Conservation (phyloP, 1,284 basidiomycete species). For the Cutaneotrichosporon dermatis region DNA sequence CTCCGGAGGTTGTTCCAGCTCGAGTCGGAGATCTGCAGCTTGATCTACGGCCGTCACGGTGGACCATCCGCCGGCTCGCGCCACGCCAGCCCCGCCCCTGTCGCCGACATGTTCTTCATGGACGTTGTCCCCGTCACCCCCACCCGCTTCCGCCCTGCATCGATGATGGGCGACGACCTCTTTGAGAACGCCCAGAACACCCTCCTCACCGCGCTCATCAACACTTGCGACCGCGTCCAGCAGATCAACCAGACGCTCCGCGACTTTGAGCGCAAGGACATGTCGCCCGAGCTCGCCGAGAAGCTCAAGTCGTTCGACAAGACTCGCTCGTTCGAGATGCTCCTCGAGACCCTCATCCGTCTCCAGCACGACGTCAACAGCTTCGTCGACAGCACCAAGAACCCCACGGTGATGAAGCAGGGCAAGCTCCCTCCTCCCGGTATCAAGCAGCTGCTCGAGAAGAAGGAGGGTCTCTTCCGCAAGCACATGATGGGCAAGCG, state of each 20-base stretch:
- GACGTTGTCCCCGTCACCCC: slow-evolving; percentile 88
- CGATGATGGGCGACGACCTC: slow-evolving; percentile 83
- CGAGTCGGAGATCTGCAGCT: slow-evolving; percentile 72
- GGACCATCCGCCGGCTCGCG: slow-evolving; percentile 53
- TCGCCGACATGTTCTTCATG: slow-evolving; percentile 91
- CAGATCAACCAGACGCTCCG: slow-evolving; percentile 60
- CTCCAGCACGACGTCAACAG: slow-evolving; percentile 94
- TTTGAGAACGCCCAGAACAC: slow-evolving; percentile 98
- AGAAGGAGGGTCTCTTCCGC: slow-evolving; percentile 97
- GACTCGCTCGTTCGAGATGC: slow-evolving; percentile 60
- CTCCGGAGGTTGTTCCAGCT: slow-evolving; percentile 82
- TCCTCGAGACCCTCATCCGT: slow-evolving; percentile 80
- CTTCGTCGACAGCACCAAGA: slow-evolving; percentile 96
- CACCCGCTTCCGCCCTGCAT: slow-evolving; percentile 91
- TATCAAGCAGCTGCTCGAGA: slow-evolving; percentile 95
- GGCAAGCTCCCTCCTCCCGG: slow-evolving; percentile 91
- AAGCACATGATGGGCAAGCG: slow-evolving; percentile 99
- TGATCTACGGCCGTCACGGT: slow-evolving; percentile 91
- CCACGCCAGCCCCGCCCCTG: slow-evolving; percentile 47
- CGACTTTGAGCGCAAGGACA: slow-evolving; percentile 15
- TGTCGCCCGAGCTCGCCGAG: slow-evolving; percentile 15
- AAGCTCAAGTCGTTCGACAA: slow-evolving; percentile 13
- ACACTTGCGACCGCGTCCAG: slow-evolving; percentile 73
- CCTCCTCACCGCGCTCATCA: slow-evolving; percentile 77
- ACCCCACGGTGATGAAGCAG: slow-evolving; percentile 75